Evolutionary conservation across 2,329 filamentous ascomycete genomes (phyloP), one percentile per base, ranked within the genome.

Genomic region (Pseudogymnoascus sp.): DNA sequence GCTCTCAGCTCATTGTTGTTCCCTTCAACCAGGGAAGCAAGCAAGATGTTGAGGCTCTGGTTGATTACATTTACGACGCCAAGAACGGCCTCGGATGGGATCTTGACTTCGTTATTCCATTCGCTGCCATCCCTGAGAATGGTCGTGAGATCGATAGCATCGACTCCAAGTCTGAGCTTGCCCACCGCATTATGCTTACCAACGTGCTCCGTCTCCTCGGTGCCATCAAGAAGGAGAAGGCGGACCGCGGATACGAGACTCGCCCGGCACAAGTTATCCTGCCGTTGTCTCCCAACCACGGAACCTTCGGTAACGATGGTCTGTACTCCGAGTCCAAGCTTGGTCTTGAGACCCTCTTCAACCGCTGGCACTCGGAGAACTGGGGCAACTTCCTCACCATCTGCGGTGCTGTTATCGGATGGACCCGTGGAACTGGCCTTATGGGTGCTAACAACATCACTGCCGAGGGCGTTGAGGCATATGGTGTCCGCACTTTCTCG

Each of bases 11-110:
- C 61, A 91, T 99, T 40, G 94, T 99, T 61, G 95, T 97, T 61
- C 94, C 95, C 58, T 99, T 99, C 84, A 99, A 99, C 77, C 92
- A 97, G 75, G 94, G 93, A 66, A 97, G 93, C 80, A 95, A 97
- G 79, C 93, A 97, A 75, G 94, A 99, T 73, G 90, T 97, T 36
- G 91, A 97, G 74, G 92, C 92, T 54, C 82, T 99, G 6, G 82
- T 99, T 60, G 84, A 97, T 64, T 99, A 97, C 79, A 95, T 99
- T 72, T 99, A 97, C 74, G 93, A 97, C 72, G 76, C 88, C 65
- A 99, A 97, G 86, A 92, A 87, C 73, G 95, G 95, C 66, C 87
- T 99, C 8, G 94, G 94, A 66, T 99, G 95, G 94, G 94, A 99
- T 76, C 84, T 99, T 37, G 94, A 99, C 77, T 96, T 87, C 74